Base-by-base conservation (phyloP, 1,139 yeast species). In the Pichia sp. region DNA sequence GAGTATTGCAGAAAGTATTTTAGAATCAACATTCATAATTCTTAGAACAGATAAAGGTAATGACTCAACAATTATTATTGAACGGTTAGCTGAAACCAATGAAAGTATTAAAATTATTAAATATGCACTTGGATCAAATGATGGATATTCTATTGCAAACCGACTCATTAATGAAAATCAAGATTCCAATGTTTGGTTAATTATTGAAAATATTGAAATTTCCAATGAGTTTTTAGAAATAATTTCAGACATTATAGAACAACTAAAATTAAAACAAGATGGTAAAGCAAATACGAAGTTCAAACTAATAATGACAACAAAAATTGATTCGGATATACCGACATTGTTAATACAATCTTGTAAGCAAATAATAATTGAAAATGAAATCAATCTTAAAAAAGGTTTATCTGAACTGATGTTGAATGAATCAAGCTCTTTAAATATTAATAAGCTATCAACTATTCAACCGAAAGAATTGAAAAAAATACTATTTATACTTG, bases 121-220 rank as follows among this genome's bases (percentile, higher is more conserved):
- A 1, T 75, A 87, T 36, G 81, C 96, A 0, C 75, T 90, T 79
- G 97, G 97, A 0, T 81, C 96, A 0, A 67, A 67, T 34, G 96
- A 89, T 66, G 85, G 89, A 18, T 67, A 74, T 7, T 75, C 70
- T 11, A 69, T 72, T 45, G 95, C 91, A 0, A 79, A 76, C 42
- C 69, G 70, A 46, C 80, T 80, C 22, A 67, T 90, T n/a, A 66
- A 68, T 3, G 65, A 62, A 13, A 79, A 80, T 0, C 63, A 75
- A 1, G 68, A 66, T 29, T 66, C 65, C 5, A 88, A 87, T 0
- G 61, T 67, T 2, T 89, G 96, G 96, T 66, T 90, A 0, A 61
- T 89, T 39, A 67, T 90, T 45, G 96, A 90, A 64, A 90, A 90
- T 61, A 74, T 87, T 16, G 96, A 90, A 58, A 76, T 85, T 74